Evolutionary conservation across 495 filamentous ascomycete genomes (phyloP).

Genomic region (Talaromyces trachyspermus): DNA sequence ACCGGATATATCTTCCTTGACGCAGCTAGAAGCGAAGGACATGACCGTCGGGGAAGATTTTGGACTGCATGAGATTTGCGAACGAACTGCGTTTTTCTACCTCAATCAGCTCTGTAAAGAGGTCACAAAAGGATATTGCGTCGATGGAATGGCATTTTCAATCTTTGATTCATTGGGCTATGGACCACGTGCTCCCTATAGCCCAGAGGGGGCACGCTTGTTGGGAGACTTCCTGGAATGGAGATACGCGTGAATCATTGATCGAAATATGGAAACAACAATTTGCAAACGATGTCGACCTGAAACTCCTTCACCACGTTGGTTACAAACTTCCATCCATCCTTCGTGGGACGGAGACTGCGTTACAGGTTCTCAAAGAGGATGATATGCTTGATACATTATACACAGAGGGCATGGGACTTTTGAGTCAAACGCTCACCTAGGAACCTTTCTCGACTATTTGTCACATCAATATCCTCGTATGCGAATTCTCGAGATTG

Average conservation of each 20-base stretch:
- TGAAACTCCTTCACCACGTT: conserved; percentile 19
- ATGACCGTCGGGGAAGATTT: background rate
- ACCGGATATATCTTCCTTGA: background rate
- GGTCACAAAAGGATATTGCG: background rate
- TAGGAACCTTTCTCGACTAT: conserved; percentile 20
- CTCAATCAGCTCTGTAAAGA: background rate
- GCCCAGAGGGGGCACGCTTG: background rate
- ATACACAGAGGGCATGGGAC: conserved; percentile 25
- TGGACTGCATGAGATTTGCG: background rate
- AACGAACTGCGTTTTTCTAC: background rate
- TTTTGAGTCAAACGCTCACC: conserved; percentile 12
- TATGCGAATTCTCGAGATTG: conserved; percentile 30
- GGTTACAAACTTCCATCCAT: conserved; percentile 30
- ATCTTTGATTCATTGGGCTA: background rate
- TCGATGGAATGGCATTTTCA: background rate
- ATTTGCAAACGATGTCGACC: conserved; percentile 12
- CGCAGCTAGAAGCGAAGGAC: background rate
- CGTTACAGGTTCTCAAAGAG: conserved; percentile 34
- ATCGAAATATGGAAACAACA: background rate
- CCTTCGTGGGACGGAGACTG: conserved; percentile 29
- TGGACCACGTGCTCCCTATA: background rate
- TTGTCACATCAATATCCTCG: conserved; percentile 27
- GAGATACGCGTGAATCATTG: background rate
- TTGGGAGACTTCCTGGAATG: background rate
- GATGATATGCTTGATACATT: conserved; percentile 32